phyloP scores from a whole-genome alignment of 2,329 filamentous ascomycete genomes.

The Lasiodiplodia citricola region DNA sequence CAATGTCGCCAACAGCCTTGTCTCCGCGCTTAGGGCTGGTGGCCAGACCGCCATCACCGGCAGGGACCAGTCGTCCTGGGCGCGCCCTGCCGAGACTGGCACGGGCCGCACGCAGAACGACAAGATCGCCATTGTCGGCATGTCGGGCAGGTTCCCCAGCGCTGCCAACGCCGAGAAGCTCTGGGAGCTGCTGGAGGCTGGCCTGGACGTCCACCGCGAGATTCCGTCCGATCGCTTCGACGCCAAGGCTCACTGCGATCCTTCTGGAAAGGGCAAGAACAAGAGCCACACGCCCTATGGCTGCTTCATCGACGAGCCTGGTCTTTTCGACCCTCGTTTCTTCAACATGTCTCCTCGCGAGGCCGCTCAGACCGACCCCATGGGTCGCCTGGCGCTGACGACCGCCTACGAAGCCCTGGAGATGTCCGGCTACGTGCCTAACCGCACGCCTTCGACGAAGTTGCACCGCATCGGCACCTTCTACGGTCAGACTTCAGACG shows the following conservation, averaged over 20 bases:
- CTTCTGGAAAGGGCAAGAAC: slow-evolving; percentile 74
- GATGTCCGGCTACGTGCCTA: slow-evolving; percentile 77
- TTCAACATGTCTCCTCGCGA: slow-evolving; percentile 88
- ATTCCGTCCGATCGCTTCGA: slow-evolving; percentile 76
- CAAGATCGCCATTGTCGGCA: slow-evolving; percentile 85
- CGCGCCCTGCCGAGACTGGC: slow-evolving; percentile 34
- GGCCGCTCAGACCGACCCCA: slow-evolving; percentile 79
- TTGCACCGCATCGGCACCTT: slow-evolving; percentile 71
- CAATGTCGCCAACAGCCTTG: slow-evolving; percentile 61
- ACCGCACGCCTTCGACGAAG: slow-evolving; percentile 71
- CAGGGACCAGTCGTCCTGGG: slow-evolving; percentile 54
- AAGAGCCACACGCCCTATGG: slow-evolving; percentile 78
- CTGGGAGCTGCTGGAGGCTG: slow-evolving; percentile 76
- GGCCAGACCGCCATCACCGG: slow-evolving; percentile 51
- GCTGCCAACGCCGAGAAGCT: slow-evolving; percentile 73
- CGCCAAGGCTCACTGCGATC: slow-evolving; percentile 71
- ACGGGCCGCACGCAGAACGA: slow-evolving; percentile 58
- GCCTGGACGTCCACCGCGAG: slow-evolving; percentile 73
- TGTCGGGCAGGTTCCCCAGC: slow-evolving; percentile 78
- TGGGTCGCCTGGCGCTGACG: slow-evolving; percentile 76
- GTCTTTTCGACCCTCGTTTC: slow-evolving; percentile 80
- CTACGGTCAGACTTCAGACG: slow-evolving; percentile 76
- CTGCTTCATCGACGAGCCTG: slow-evolving; percentile 77
- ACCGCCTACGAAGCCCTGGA: slow-evolving; percentile 84
- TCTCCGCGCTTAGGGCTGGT: slow-evolving; percentile 58